Evolutionary conservation across 1,284 basidiomycete species (phyloP), one percentile per base, ranked within the genome.

Genomic region (Waitea zeae): DNA sequence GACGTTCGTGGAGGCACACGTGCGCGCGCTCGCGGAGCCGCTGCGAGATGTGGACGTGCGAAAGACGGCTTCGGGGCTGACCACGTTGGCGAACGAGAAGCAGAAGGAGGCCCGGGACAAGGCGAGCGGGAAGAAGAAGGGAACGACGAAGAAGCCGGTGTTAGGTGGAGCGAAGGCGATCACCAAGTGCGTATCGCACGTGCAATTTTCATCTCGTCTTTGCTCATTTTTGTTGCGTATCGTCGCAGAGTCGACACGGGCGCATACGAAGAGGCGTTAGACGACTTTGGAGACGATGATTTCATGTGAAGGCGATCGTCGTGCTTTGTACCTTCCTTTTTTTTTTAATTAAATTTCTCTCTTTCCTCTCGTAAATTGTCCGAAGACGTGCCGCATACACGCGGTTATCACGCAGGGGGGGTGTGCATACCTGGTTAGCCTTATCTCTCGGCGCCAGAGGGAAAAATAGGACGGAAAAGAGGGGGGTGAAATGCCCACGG

Each of bases 1-100:
- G 2, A 46, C 68, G 1, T 93, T 95, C 48, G 66, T 88, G 40
- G 87, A 93, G 49, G 66, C 80, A 46, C 74, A 88, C 44, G 72
- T 72, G 13, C 75, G 78, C 39, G 72, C 74, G 38, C 56, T 92
- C 13, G 75, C 78, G 2, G 56, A 61, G 40, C 71, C 81, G 11
- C 63, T 95, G 35, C 79, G 76, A 41, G 88, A 92, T 42, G 74
- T 88, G 34, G 89, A 96, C 48, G 77, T 88, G 20, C 70, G 87
- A 42, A 92, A 92, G 52, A 80, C 72, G 2, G 84, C 86, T 3
- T 81, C 73, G 36, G 70, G 62, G 12, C 59, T 96, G 36, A 86
- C 82, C 13, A 77, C 83, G 2, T 61, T 95, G 9, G 81, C 87
- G 34, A 93, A 92, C 50, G 87, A 90, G 60, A 96, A 96, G 60